Percentiles rank a stretch among this genome's conserved stretches.
These are phyloP conservation scores for Amanita molliuscula DNA, from an alignment of 768 basidiomycete species.

Conservation along the genomic window DNA sequence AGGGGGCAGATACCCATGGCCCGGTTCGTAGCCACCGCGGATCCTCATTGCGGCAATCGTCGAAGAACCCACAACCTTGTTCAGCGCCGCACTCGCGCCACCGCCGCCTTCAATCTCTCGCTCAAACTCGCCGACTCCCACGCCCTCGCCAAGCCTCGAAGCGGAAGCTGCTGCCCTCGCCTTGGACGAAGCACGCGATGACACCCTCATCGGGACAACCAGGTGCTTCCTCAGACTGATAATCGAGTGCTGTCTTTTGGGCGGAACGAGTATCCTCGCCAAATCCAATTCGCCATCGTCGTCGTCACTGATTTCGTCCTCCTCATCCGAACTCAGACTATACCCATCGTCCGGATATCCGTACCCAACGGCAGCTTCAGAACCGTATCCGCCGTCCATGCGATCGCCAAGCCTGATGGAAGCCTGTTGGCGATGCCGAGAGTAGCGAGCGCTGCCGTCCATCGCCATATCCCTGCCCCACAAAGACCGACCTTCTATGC, in stretches of 20 bases:
- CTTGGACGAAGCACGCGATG: background rate
- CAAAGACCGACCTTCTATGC: slow-evolving; percentile 1
- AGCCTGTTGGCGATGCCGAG: slow-evolving; percentile 1
- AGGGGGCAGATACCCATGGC: background rate
- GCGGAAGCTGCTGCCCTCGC: background rate
- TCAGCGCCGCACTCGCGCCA: slow-evolving; percentile 4
- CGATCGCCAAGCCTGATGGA: slow-evolving; percentile 6
- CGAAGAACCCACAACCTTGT: slow-evolving; percentile 2
- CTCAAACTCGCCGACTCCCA: slow-evolving; percentile 1
- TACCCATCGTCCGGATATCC: background rate
- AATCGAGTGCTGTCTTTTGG: slow-evolving; percentile 68
- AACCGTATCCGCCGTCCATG: background rate
- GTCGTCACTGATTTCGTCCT: slow-evolving; percentile 18
- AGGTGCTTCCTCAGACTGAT: slow-evolving; percentile 61
- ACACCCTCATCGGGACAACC: background rate
- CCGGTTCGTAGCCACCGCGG: slow-evolving; percentile 2
- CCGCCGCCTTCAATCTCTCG: slow-evolving; percentile 4
- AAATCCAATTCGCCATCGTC: slow-evolving; percentile 50
- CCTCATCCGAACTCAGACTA: slow-evolving; percentile 7
- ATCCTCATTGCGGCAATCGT: slow-evolving; percentile 4
- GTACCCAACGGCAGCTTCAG: slow-evolving; percentile 2
- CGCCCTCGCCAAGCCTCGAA: slow-evolving; percentile 5
- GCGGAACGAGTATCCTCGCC: slow-evolving; percentile 55
- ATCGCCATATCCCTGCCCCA: background rate
- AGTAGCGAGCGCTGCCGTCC: background rate